These are phyloP conservation scores for Hypomontagnella monticulosa DNA, from an alignment of 495 filamentous ascomycete genomes.

Conservation along the genomic window DNA sequence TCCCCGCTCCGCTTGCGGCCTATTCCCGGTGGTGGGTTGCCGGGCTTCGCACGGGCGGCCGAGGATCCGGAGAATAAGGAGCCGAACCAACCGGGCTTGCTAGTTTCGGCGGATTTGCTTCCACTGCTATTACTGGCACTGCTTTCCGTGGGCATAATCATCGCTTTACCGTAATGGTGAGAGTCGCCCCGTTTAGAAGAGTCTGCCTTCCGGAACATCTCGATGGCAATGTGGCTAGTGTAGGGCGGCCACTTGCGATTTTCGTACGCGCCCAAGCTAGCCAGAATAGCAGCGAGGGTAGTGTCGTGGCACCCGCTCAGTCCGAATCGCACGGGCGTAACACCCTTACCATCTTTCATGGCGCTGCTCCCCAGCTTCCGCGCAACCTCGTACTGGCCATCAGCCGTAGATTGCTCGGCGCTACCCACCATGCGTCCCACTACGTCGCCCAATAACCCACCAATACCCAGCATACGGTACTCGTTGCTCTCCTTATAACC, in stretches of 20 bases:
- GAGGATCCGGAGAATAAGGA: constrained; percentile 52
- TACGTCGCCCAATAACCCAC: constrained; percentile 82
- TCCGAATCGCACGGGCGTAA: constrained; percentile 63
- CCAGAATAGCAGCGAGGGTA: constrained; percentile 81
- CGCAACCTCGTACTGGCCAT: constrained; percentile 61
- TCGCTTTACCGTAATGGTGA: not conserved
- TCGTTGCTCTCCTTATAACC: constrained; percentile 86
- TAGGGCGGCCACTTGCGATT: constrained; percentile 85
- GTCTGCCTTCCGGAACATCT: constrained; percentile 74
- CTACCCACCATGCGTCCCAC: constrained; percentile 83
- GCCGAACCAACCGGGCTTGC: constrained; percentile 57
- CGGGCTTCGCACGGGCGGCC: constrained; percentile 29
- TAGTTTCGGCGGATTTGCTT: constrained; percentile 14
- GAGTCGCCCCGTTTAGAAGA: constrained; percentile 5
- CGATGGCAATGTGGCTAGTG: constrained; percentile 89
- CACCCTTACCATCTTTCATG: constrained; percentile 63
- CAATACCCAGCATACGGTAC: constrained; percentile 88
- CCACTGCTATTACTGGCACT: not conserved
- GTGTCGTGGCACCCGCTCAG: constrained; percentile 95
- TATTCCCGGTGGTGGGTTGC: constrained; percentile 50
- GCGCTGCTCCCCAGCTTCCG: constrained; percentile 50
- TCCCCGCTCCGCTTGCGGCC: constrained; percentile 61
- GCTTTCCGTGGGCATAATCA: constrained; percentile 9
- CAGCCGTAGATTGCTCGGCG: constrained; percentile 68
- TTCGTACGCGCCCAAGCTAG: constrained; percentile 81